phyloP scores from a whole-genome alignment of 192 early-diverging fungal genomes.

The Coemansia umbellata region DNA sequence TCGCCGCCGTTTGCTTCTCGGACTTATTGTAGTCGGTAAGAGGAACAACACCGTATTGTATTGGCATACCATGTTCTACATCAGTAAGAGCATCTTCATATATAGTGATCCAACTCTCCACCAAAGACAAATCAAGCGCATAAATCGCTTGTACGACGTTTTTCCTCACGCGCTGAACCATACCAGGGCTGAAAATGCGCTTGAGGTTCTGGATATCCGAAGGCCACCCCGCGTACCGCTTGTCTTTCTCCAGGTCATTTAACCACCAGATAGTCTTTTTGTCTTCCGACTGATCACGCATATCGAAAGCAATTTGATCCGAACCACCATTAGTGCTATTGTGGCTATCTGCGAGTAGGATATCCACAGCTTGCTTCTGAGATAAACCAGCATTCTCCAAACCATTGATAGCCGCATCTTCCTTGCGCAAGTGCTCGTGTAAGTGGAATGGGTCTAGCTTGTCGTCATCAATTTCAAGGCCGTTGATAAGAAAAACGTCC shows the following conservation, averaged over 20 bases:
- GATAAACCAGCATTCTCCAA: constrained; percentile 48
- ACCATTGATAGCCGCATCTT: constrained; percentile 48
- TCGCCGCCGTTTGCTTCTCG: constrained; percentile 16
- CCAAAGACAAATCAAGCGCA: constrained; percentile 64
- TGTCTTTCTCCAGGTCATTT: constrained; percentile 89
- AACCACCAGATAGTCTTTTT: constrained; percentile 70
- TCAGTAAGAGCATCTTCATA: constrained; percentile 61
- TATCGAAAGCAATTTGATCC: constrained; percentile 63
- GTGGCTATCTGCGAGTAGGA: constrained; percentile 9
- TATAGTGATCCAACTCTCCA: constrained; percentile 54
- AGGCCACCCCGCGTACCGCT: constrained; percentile 69
- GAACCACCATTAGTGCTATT: constrained; percentile 2
- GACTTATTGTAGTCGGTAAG: constrained; percentile 40
- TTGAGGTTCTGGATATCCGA: constrained; percentile 52
- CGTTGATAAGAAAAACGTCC: constrained; percentile 62
- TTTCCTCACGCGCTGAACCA: constrained; percentile 68
- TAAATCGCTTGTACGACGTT: constrained; percentile 78
- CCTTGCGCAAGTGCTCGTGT: constrained; percentile 56
- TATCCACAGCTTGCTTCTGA: constrained; percentile 18
- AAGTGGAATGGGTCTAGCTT: constrained; percentile 65
- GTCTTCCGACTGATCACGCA: constrained; percentile 58
- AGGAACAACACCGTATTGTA: constrained; percentile 85
- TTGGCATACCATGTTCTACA: constrained; percentile 66
- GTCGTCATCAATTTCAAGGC: constrained; percentile 51
- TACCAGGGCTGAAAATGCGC: constrained; percentile 61